Evolutionary conservation across 768 basidiomycete genomes (phyloP).

Genomic region (Megacollybia marginata): DNA sequence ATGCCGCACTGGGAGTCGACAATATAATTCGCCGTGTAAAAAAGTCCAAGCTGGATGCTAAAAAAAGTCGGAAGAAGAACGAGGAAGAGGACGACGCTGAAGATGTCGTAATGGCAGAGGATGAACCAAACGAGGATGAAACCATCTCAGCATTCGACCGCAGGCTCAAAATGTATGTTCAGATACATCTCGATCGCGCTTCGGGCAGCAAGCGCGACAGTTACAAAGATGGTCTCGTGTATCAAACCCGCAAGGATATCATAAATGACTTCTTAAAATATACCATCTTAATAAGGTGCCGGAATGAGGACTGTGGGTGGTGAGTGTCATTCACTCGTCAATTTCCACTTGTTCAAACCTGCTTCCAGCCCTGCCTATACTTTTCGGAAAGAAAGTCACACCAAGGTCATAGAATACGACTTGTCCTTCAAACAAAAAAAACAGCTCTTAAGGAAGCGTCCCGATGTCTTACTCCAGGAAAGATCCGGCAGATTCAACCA

Average conservation of each 20-base stretch:
- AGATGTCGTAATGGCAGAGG: slow-evolving; percentile 17
- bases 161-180: slow-evolving; percentile 61
- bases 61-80: slow-evolving; percentile 30
- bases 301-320: slow-evolving; percentile 72
- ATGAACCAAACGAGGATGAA: slow-evolving; percentile 37
- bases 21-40: slow-evolving; percentile 43
- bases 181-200: slow-evolving; percentile 39
- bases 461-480: slow-evolving; percentile 63
- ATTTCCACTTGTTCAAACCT: slow-evolving; percentile 4
- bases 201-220: slow-evolving; percentile 63
- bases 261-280: slow-evolving; percentile 76
- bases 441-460: slow-evolving; percentile 53
- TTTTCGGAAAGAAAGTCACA: slow-evolving; percentile 89
- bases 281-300: slow-evolving; percentile 65
- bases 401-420: slow-evolving; percentile 93
- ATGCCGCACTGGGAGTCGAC: slow-evolving; percentile 73
- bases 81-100: slow-evolving; percentile 17
- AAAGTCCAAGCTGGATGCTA: slow-evolving; percentile 11
- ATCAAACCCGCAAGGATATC: slow-evolving; percentile 76
- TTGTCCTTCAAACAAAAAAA: slow-evolving; percentile 73
- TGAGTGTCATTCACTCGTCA: slow-evolving; percentile 33
- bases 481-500: slow-evolving; percentile 11
- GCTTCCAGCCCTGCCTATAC: slow-evolving; percentile 64
- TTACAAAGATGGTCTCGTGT: slow-evolving; percentile 86
- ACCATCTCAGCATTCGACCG: slow-evolving; percentile 51